phyloP scores from a whole-genome alignment of 805 yeast species.

The Hanseniaspora pseudoguilliermondii region DNA sequence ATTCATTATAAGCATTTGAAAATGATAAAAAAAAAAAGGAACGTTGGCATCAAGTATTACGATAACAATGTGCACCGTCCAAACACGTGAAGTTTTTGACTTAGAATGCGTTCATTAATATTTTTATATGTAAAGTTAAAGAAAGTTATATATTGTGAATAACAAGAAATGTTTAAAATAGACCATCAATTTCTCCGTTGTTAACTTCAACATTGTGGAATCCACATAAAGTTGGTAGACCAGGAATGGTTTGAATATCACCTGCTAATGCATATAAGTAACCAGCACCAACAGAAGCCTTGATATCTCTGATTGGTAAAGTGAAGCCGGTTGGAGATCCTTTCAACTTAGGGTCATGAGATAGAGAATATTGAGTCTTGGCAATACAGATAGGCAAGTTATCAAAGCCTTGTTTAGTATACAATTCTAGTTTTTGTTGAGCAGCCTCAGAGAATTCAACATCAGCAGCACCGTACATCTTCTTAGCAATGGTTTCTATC shows the following conservation, averaged over 20 bases:
- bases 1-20: neutral
- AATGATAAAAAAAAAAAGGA: neutral
- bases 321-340: slow-evolving; percentile 73
- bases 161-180: slow-evolving; percentile 33
- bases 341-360: slow-evolving; percentile 70
- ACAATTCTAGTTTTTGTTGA: slow-evolving; percentile 50
- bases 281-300: slow-evolving; percentile 73
- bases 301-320: slow-evolving; percentile 69
- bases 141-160: neutral
- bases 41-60: too few relatives aligned
- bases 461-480: slow-evolving; percentile 67
- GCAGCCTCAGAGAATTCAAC: slow-evolving; percentile 62
- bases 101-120: too few relatives aligned
- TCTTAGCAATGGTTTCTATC: slow-evolving; percentile 51
- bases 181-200: slow-evolving; percentile 70
- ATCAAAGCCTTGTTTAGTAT: slow-evolving; percentile 63
- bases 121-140: too few relatives aligned
- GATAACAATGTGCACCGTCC: too few relatives aligned
- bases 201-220: slow-evolving; percentile 79
- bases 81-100: too few relatives aligned
- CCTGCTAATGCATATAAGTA: slow-evolving; percentile 76
- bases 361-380: slow-evolving; percentile 71
- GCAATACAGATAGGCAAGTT: slow-evolving; percentile 74
- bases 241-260: slow-evolving; percentile 77
- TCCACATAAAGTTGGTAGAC: slow-evolving; percentile 74